Conservation (phyloP, 441 rosid genomes). For the Gossypium schwendimanii region DNA sequence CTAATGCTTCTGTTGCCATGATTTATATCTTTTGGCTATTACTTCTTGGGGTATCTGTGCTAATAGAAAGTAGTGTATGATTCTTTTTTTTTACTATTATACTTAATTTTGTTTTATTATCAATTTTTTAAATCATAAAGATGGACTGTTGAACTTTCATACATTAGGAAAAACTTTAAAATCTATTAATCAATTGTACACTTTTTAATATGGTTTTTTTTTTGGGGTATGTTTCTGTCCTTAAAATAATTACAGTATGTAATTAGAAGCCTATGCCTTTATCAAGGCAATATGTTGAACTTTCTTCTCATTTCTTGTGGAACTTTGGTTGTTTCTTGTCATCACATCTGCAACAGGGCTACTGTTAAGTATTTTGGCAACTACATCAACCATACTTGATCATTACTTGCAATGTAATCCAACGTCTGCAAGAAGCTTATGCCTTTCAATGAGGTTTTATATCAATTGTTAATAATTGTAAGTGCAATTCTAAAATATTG, state of each 20-base stretch:
- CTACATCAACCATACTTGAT: slow-evolving; percentile 70
- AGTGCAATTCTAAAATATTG: slow-evolving; percentile 19
- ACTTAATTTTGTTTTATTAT: not conserved
- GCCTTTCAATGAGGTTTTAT: slow-evolving; percentile 67
- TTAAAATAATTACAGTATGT: not conserved
- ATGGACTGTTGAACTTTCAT: not conserved
- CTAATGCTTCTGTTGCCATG: not conserved
- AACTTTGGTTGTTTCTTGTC: not conserved
- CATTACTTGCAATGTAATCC: slow-evolving; percentile 52
- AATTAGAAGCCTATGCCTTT: not conserved
- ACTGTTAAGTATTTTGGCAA: slow-evolving; percentile 73
- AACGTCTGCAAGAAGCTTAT: no score
- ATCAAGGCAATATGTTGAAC: slow-evolving; percentile 2
- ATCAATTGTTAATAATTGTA: slow-evolving; percentile 71
- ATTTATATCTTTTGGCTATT: not conserved
- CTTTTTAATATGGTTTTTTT: not conserved
- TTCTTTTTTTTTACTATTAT: not conserved
- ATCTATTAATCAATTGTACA: not conserved
- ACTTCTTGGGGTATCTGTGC: not conserved
- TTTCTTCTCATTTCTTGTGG: slow-evolving; percentile 1
- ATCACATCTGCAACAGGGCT: slow-evolving; percentile 57
- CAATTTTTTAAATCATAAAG: not conserved
- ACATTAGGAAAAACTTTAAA: not conserved
- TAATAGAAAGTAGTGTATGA: not conserved
- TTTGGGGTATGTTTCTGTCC: slow-evolving; percentile 64